Base-by-base conservation (phyloP, 805 yeast species). In the Ogataea kodamae region DNA sequence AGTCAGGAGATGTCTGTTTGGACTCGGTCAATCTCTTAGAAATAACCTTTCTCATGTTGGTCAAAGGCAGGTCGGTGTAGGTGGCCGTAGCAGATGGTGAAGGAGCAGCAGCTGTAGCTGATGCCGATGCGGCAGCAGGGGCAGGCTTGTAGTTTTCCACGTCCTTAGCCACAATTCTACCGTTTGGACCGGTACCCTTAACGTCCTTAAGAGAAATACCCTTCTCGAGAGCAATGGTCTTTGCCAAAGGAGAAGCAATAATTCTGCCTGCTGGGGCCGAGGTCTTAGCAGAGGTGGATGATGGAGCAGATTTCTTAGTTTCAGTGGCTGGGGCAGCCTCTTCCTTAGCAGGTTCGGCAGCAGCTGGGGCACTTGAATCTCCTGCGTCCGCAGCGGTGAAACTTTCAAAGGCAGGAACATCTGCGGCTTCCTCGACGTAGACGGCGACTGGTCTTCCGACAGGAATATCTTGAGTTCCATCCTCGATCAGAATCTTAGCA, bases 371-470 rank as follows among this genome's bases (percentile, higher is more conserved):
- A 23, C 52, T 59, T 17, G 63, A 55, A 25, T 64, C 77, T 39
- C 80, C 82, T 25, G 92, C 94, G 52, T 85, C 96, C 22, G 76
- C 87, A 29, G 77, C 74, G 34, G 94, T 80, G 72, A 87, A 92
- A 52, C 74, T 78, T 49, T 77, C 84, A 59, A 92, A 92, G 10
- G 97, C 97, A 20, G 78, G 70, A 41, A 92, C 96, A 54, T 85
- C 95, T 27, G 52, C 78, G 44, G 73, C 72, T 18, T 87, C 84
- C 66, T 90, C 96, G 35, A 90, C 97, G 62, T 84, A 90, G 25
- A 92, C 96, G 43, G 95, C 98, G 61, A 92, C 84, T 55, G 98
- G 97, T 66, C 81, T 79, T 55, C 95, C 95, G 29, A 92, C 96
- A 22, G 94, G 92, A 35, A 90, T 69, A 56, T 90, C 96, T 63